Evolutionary conservation across 164 flowering plant genomes (phyloP), one percentile per base, ranked within the genome.

Genomic region (Vitis rotundifolia): DNA sequence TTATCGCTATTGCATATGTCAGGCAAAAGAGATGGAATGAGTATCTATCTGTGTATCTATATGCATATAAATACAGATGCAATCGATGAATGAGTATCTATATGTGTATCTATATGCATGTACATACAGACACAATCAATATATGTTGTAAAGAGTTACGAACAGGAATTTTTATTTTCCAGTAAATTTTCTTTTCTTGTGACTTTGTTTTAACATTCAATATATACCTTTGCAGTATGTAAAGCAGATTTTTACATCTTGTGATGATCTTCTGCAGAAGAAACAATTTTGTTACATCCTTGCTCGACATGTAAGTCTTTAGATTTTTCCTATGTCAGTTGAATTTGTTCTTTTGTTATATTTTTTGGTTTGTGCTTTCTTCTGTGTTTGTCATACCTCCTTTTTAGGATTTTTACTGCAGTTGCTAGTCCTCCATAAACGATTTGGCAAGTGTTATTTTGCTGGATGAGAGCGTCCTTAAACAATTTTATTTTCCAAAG

Each of bases 201-300:
- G 8, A 19, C 68, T 70, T 59, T 48, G 26, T 12, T 47, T 59
- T 74, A 47, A 66, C 18, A 22, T 62, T 55, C 18, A 1, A 51
- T 22, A 49, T 76, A 28, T 61, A 4, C 52, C 18, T 68, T 78
- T 67, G 72, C 97, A 96, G 99, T 86, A 93, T 85, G 90, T 96
- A 71, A 89, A 77, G 80, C 91, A 90, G 78, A 68, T 91, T 19
- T 93, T 90, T 70, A 78, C 84, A 13, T 75, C 89, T 8, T 92
- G 98, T 64, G 74, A 72, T 63, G 97, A 93, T 79, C 49, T 80
- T 49, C 77, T 73, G 49, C 77, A 59, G 61, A 93, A 88, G 87
- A 87, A 87, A 83, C 99, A 96, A 69, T 89, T 96, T 51, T 87
- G 97, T 71, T 96, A 89, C 81, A 91, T 93, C 59, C 82, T 96